Evolutionary conservation across 495 filamentous ascomycete genomes (phyloP), one percentile per base, ranked within the genome.

Genomic region (Cairneyella variabilis): DNA sequence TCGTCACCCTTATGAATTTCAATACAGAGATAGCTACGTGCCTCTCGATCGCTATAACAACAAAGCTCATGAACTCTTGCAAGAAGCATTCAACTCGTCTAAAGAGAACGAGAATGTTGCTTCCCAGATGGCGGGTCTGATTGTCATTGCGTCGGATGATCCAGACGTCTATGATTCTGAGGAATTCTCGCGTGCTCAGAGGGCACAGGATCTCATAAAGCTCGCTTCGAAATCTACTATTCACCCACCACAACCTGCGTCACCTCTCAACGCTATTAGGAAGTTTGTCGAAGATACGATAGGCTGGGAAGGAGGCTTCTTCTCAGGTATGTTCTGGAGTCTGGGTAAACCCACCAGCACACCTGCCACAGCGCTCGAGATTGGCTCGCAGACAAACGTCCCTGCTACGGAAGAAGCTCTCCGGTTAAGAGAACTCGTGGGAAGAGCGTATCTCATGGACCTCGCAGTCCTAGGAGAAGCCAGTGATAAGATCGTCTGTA

Each of bases 231-330:
- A 83, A 61, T 59, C 72, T 14, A 20, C 45, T 10, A 7, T 32
- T 20, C 12, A 10, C 3, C 26, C 27, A 8, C 12, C 49, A 26
- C 37, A 32, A 21, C 34, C 32, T 17, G 21, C 59, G 14, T 68
- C 71, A 3, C 69, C 64, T 59, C 72, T 66, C 58, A 52, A 58
- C 40, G 59, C 63, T 3, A 66, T 67, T 42, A 45, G 62, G 14
- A 78, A 77, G 52, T 85, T 80, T 65, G 71, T 83, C 32, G 83
- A 86, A 45, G 82, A 86, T 64, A 74, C 76, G 20, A 74, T 83
- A 25, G 85, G 85, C 22, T 89, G 85, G 85, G 85, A 88, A 60
- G 85, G 85, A 27, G 85, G 85, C 7, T 90, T 90, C 68, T 89
- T 82, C 65, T 69, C 73, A 20, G 73, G 75, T 54, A 79, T 88